Evolutionary conservation across 2,329 filamentous ascomycete species (phyloP).

Genomic region (Calonectria pteridis): DNA sequence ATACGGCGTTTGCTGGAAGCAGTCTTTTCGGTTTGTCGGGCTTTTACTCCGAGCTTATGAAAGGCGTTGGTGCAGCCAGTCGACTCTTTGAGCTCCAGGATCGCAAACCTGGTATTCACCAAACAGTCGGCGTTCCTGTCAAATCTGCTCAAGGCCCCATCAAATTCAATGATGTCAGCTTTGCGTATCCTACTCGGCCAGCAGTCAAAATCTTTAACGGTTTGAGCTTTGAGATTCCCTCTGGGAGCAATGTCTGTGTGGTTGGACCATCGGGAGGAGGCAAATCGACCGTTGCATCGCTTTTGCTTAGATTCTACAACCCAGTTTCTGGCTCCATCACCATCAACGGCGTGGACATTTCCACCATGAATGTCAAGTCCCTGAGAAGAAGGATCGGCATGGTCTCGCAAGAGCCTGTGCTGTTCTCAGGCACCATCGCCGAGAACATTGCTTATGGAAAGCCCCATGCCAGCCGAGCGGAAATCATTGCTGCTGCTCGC

Average conservation of each 20-base stretch:
- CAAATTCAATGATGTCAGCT: slow-evolving; percentile 85
- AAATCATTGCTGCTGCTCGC: slow-evolving; percentile 88
- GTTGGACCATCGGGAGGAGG: slow-evolving; percentile 96
- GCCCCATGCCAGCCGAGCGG: slow-evolving; percentile 79
- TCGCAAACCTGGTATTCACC: slow-evolving; percentile 85
- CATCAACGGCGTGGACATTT: slow-evolving; percentile 88
- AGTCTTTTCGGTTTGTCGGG: slow-evolving; percentile 94
- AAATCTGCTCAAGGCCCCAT: slow-evolving; percentile 89
- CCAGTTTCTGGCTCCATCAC: slow-evolving; percentile 82
- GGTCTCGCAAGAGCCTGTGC: slow-evolving; percentile 94
- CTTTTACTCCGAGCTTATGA: slow-evolving; percentile 99
- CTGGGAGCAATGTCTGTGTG: slow-evolving; percentile 94
- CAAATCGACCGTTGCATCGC: slow-evolving; percentile 94
- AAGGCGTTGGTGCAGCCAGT: slow-evolving; percentile 96
- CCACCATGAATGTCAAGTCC: slow-evolving; percentile 91
- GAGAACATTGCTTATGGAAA: slow-evolving; percentile 94
- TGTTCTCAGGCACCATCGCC: slow-evolving; percentile 87
- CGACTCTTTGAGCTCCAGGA: slow-evolving; percentile 97
- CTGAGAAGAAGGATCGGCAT: slow-evolving; percentile 92
- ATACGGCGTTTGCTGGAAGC: slow-evolving; percentile 87
- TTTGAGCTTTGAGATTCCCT: slow-evolving; percentile 89
- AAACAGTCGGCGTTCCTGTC: slow-evolving; percentile 85
- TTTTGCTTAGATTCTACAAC: slow-evolving; percentile 91
- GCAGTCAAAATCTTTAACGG: slow-evolving; percentile 92
- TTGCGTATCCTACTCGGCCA: slow-evolving; percentile 93